phyloP scores from a whole-genome alignment of 2,329 filamentous ascomycete genomes.

The Diplocarpon rosae region DNA sequence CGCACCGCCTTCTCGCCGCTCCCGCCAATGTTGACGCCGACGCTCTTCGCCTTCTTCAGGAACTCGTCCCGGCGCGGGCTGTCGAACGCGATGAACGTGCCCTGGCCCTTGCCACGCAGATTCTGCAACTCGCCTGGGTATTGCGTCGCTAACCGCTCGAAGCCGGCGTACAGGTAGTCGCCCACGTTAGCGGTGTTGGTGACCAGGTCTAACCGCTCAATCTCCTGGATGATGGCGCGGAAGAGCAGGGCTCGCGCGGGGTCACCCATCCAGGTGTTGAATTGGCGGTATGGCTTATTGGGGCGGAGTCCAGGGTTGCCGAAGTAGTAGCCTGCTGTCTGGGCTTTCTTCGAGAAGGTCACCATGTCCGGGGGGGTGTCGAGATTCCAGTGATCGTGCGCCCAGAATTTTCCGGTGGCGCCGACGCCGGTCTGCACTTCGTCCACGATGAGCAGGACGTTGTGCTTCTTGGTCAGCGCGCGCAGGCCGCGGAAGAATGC shows the following conservation, averaged over 20 bases:
- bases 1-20: slow-evolving; percentile 58
- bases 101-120: slow-evolving; percentile 65
- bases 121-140: slow-evolving; percentile 63
- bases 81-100: slow-evolving; percentile 73
- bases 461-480: slow-evolving; percentile 57
- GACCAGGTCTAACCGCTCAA: slow-evolving; percentile 57
- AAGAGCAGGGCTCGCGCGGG: slow-evolving; percentile 67
- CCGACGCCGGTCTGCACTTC: slow-evolving; percentile 78
- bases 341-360: slow-evolving; percentile 82
- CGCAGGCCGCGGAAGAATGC: slow-evolving; percentile 69
- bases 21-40: slow-evolving; percentile 72
- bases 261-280: slow-evolving; percentile 84
- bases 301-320: slow-evolving; percentile 63
- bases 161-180: slow-evolving; percentile 53
- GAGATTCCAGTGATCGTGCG: slow-evolving; percentile 74
- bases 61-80: slow-evolving; percentile 58
- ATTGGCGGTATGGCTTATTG: slow-evolving; percentile 76
- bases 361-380: slow-evolving; percentile 67
- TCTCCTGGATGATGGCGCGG: slow-evolving; percentile 67
- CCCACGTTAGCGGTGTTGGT: slow-evolving; percentile 50
- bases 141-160: slow-evolving; percentile 49
- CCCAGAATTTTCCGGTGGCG: slow-evolving; percentile 82
- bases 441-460: slow-evolving; percentile 68
- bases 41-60: slow-evolving; percentile 56
- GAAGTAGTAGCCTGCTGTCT: slow-evolving; percentile 76